phyloP scores from a whole-genome alignment of 2,329 filamentous ascomycete genomes.

The Phialophora macrospora region DNA sequence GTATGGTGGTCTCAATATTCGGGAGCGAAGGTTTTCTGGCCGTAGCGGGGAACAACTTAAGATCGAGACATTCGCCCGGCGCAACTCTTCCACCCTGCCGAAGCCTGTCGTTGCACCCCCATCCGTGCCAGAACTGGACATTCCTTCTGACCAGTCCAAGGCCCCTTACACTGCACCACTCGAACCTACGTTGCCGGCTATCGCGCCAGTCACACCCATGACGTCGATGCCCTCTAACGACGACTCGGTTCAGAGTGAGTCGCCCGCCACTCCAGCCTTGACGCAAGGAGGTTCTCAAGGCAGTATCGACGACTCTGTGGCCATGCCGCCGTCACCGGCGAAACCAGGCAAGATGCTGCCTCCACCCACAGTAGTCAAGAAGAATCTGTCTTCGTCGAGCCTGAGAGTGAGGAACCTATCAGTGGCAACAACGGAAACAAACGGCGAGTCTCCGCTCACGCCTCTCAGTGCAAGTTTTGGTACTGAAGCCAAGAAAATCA shows the following conservation, averaged over 20 bases:
- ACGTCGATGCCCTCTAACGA: slow-evolving; percentile 40
- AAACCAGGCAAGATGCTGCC: slow-evolving; percentile 34
- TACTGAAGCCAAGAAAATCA: slow-evolving; percentile 52
- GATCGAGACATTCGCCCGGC: slow-evolving; percentile 70
- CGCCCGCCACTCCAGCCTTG: slow-evolving; percentile 49
- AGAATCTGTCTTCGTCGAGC: slow-evolving; percentile 73
- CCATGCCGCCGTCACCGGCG: slow-evolving; percentile 45
- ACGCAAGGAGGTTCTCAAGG: slow-evolving; percentile 53
- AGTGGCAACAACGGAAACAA: slow-evolving; percentile 62
- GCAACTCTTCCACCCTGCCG: slow-evolving; percentile 30
- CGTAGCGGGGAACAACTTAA: slow-evolving; percentile 81
- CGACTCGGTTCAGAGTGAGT: slow-evolving; percentile 47
- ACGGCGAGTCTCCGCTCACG: slow-evolving; percentile 73
- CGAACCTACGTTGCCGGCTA: slow-evolving; percentile 5
- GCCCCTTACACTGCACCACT: slow-evolving; percentile 19
- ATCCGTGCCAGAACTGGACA: slow-evolving; percentile 43
- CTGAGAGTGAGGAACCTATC: slow-evolving; percentile 76
- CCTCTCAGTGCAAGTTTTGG: slow-evolving; percentile 72
- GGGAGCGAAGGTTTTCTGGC: slow-evolving; percentile 77
- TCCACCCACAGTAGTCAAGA: slow-evolving; percentile 54
- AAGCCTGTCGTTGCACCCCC: slow-evolving; percentile 42
- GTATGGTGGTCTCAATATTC: slow-evolving; percentile 49
- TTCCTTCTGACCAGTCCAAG: slow-evolving; percentile 5
- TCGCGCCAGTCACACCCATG: slow-evolving; percentile 35
- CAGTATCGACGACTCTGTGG: slow-evolving; percentile 44